These are phyloP conservation scores for Coffea canephora DNA, from an alignment of 257 asterid genomes.

Conservation along the genomic window DNA sequence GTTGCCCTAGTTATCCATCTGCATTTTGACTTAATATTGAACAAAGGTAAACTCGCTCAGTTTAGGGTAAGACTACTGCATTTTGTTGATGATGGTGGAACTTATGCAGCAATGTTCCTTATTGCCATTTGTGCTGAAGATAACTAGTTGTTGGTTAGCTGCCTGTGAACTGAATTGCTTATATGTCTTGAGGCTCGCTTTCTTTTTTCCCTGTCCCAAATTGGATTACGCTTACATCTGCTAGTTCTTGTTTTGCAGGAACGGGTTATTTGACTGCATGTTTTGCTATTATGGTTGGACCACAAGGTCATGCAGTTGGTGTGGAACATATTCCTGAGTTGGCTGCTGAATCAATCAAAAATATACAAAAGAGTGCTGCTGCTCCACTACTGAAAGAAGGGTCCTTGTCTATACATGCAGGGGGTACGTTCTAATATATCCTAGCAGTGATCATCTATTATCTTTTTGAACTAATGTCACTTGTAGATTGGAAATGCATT, in stretches of 20 bases:
- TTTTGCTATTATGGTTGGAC: constrained; percentile 88
- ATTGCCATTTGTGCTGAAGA: background rate
- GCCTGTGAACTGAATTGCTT: background rate
- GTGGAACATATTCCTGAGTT: constrained; percentile 93
- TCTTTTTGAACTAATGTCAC: background rate
- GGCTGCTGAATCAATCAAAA: constrained; percentile 63
- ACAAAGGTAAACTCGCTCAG: background rate
- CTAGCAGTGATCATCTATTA: background rate
- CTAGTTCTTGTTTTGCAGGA: constrained; percentile 35
- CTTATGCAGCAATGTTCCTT: too few species aligned
- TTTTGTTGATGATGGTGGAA: background rate
- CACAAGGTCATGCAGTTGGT: constrained; percentile 84
- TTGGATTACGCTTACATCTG: background rate
- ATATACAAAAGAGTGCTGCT: constrained; percentile 70
- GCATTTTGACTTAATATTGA: background rate
- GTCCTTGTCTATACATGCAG: constrained; percentile 62
- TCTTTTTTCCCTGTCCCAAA: background rate
- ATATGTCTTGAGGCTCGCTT: background rate
- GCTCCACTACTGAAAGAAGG: constrained; percentile 73
- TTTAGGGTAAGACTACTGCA: background rate
- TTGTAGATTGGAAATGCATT: background rate
- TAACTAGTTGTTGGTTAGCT: background rate
- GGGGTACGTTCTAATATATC: constrained; percentile 50
- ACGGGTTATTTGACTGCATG: constrained; percentile 97
- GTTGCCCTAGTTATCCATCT: background rate